Evolutionary conservation across 768 basidiomycete genomes (phyloP).

Genomic region (Lactifluus echinatus): DNA sequence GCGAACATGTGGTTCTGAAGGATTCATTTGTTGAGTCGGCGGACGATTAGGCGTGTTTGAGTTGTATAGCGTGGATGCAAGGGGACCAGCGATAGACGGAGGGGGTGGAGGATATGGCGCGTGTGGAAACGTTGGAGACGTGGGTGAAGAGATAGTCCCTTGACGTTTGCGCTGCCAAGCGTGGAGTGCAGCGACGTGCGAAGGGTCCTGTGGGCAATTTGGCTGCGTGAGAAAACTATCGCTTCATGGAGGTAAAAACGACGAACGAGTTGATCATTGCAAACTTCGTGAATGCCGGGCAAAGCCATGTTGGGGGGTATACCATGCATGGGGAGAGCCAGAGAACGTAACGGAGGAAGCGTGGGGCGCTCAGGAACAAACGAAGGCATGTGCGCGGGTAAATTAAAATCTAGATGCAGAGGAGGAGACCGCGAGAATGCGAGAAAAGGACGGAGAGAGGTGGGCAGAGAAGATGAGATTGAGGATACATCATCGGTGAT

Average conservation of each 20-base stretch:
- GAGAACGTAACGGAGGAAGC: slow-evolving; percentile 16
- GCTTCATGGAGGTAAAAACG: background rate
- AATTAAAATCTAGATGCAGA: background rate
- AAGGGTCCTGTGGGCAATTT: slow-evolving; percentile 2
- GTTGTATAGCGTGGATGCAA: slow-evolving; percentile 8
- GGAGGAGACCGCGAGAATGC: background rate
- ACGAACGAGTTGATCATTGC: background rate
- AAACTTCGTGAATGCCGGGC: slow-evolving; percentile 10
- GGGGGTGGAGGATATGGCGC: slow-evolving; percentile 7
- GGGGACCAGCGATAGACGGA: slow-evolving; percentile 15
- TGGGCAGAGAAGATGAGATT: slow-evolving; percentile 1
- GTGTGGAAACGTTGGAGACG: slow-evolving; percentile 19
- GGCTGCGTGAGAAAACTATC: background rate
- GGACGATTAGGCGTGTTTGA: slow-evolving; percentile 1
- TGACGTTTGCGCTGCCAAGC: slow-evolving; percentile 11
- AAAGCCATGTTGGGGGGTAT: slow-evolving; percentile 3
- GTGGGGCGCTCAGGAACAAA: slow-evolving; percentile 16
- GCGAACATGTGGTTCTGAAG: slow-evolving; percentile 13
- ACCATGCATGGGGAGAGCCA: slow-evolving; percentile 17
- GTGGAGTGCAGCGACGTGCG: background rate
- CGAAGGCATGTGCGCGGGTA: slow-evolving; percentile 7
- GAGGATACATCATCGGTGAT: too few relatives aligned
- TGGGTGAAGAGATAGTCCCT: slow-evolving; percentile 19
- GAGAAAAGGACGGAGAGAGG: background rate
- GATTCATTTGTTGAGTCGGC: background rate